Conservation (phyloP, 2,329 filamentous ascomycete species). For the Clonostachys byssicola region DNA sequence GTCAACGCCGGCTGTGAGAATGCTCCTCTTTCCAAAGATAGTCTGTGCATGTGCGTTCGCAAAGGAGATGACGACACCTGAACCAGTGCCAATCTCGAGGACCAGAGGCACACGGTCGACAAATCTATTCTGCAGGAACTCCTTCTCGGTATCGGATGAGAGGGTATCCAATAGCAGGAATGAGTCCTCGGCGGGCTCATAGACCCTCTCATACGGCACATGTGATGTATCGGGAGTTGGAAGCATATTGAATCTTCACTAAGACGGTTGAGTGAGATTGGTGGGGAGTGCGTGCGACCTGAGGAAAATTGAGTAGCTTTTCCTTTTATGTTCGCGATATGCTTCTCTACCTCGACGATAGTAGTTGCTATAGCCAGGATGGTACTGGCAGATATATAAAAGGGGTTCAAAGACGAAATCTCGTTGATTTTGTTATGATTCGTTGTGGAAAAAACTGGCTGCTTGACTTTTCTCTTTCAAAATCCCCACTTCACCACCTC, state of each 20-base stretch:
- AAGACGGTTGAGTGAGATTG: background rate
- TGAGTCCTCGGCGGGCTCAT: conserved; percentile 94
- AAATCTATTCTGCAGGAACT: conserved; percentile 67
- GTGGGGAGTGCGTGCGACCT: no score
- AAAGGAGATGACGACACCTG: conserved; percentile 91
- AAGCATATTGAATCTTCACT: conserved; percentile 56
- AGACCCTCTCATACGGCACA: conserved; percentile 82
- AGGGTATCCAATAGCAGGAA: conserved; percentile 91
- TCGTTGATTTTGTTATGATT: background rate
- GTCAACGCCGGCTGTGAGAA: conserved; percentile 76
- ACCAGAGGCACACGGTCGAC: conserved; percentile 53
- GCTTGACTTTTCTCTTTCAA: background rate
- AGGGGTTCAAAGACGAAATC: no score
- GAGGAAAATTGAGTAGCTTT: no score
- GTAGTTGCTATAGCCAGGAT: no score
- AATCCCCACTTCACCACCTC: background rate
- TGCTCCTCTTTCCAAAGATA: conserved; percentile 68
- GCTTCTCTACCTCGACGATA: background rate
- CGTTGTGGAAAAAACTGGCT: background rate
- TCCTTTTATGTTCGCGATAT: background rate
- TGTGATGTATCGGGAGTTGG: conserved; percentile 93
- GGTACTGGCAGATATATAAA: conserved; percentile 3
- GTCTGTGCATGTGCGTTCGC: conserved; percentile 66
- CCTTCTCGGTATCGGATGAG: conserved; percentile 63
- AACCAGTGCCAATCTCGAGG: conserved; percentile 85